Percentiles rank a stretch among this genome's conserved stretches.
Evolutionary conservation across 129 eudicot species (phyloP).

Genomic region (Arctium minus): DNA sequence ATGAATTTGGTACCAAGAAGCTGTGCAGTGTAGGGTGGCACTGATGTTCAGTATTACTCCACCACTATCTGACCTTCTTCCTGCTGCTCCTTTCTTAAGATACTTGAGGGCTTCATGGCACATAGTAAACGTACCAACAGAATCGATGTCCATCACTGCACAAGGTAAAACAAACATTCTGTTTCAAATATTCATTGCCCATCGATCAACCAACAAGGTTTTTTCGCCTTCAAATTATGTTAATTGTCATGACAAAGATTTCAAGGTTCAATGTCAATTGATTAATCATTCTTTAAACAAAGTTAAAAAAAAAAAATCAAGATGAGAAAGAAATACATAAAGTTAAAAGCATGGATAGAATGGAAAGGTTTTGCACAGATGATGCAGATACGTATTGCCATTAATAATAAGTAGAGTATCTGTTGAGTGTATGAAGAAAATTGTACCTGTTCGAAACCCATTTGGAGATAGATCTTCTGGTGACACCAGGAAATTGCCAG

Average conservation of each 20-base stretch:
- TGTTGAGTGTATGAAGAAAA: neutral
- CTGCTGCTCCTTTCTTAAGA: constrained; percentile 77
- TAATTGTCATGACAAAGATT: neutral
- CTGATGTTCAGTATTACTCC: constrained; percentile 81
- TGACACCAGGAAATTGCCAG: constrained; percentile 85
- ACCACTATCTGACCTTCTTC: constrained; percentile 57
- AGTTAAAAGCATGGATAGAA: neutral
- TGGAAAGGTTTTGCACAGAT: neutral
- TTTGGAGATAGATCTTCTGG: constrained; percentile 92
- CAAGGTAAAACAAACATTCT: neutral
- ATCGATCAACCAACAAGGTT: no score
- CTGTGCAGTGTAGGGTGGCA: constrained; percentile 95
- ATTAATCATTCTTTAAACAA: no score
- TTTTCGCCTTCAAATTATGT: no score
- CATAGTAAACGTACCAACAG: constrained; percentile 98
- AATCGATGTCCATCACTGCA: constrained; percentile 86
- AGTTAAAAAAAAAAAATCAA: no score
- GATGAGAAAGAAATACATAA: neutral
- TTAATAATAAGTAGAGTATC: neutral
- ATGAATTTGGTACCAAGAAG: constrained; percentile 91
- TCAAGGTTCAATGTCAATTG: neutral
- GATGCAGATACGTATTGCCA: neutral
- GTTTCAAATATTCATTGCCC: no score
- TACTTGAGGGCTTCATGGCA: constrained; percentile 75
- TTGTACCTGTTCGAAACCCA: constrained; percentile 76